phyloP scores from a whole-genome alignment of 2,329 filamentous ascomycete species.

The Fusarium incarnatum region DNA sequence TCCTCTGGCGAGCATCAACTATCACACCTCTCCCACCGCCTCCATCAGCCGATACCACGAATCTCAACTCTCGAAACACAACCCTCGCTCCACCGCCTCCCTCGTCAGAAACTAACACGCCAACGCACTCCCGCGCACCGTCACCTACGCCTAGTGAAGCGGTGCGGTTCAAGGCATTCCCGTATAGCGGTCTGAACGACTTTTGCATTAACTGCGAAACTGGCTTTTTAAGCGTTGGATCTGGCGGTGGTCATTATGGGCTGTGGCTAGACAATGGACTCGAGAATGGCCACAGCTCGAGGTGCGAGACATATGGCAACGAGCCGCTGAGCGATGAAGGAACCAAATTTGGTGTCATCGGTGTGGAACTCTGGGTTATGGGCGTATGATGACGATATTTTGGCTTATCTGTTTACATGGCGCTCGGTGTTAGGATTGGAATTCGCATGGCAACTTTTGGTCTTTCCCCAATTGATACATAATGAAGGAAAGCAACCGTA shows the following conservation, averaged over 20 bases:
- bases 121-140: constrained; percentile 42
- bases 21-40: constrained; percentile 65
- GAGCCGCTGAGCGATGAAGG: constrained; percentile 94
- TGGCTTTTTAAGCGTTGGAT: constrained; percentile 86
- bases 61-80: constrained; percentile 57
- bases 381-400: constrained; percentile 60
- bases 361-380: constrained; percentile 93
- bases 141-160: constrained; percentile 71
- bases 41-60: constrained; percentile 63
- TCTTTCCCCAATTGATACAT: constrained; percentile 21
- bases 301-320: constrained; percentile 93
- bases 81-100: constrained; percentile 50
- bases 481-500: background rate
- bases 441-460: background rate
- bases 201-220: constrained; percentile 95
- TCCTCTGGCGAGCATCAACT: constrained; percentile 71
- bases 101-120: constrained; percentile 40
- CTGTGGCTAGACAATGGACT: constrained; percentile 92
- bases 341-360: constrained; percentile 88
- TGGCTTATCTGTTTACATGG: constrained; percentile 23
- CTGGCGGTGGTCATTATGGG: constrained; percentile 89
- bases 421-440: constrained; percentile 34
- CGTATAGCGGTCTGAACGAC: constrained; percentile 95
- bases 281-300: constrained; percentile 83
- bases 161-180: constrained; percentile 96